Evolutionary conservation across 2,329 filamentous ascomycete genomes (phyloP).

Genomic region (Paracoccidioides lutzii): DNA sequence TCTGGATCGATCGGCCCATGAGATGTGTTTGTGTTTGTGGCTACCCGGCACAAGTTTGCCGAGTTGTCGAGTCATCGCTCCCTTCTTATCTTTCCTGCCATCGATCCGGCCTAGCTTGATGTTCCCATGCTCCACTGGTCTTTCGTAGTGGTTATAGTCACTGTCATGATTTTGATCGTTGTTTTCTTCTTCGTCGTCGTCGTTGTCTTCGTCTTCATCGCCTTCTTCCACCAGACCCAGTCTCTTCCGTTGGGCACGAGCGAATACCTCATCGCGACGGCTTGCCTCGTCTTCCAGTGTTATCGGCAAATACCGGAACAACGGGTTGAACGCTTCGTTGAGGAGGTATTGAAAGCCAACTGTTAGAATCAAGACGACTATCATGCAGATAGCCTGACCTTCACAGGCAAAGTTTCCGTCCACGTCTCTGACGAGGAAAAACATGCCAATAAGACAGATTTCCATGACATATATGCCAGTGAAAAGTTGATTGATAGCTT

Average conservation of each 20-base stretch:
- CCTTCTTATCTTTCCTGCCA: slow-evolving; percentile 4
- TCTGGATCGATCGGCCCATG: slow-evolving; percentile 33
- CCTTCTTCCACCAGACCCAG: slow-evolving; percentile 50
- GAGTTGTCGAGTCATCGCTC: slow-evolving; percentile 9
- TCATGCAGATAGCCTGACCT: slow-evolving; percentile 73
- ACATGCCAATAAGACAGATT: slow-evolving; percentile 74
- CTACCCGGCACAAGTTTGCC: slow-evolving; percentile 14
- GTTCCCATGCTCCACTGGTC: slow-evolving; percentile 33
- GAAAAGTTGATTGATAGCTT: slow-evolving; percentile 89
- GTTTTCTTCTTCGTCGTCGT: slow-evolving; percentile 30
- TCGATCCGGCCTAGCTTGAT: slow-evolving; percentile 29
- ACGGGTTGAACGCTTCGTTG: slow-evolving; percentile 69
- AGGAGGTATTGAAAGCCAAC: slow-evolving; percentile 65
- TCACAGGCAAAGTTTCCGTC: slow-evolving; percentile 46
- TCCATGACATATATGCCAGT: slow-evolving; percentile 94
- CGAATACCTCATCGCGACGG: slow-evolving; percentile 78
- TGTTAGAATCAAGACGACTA: slow-evolving; percentile 59
- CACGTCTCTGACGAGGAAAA: slow-evolving; percentile 60
- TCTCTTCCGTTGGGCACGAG: slow-evolving; percentile 59
- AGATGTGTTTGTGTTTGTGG: slow-evolving; percentile 15
- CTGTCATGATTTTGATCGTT: slow-evolving; percentile 32
- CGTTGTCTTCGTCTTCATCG: slow-evolving; percentile 33
- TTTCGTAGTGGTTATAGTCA: slow-evolving; percentile 29
- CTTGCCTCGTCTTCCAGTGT: slow-evolving; percentile 93
- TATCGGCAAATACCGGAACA: slow-evolving; percentile 82